Evolutionary conservation across 176 grass and related monocot genomes (phyloP).

Genomic region (Musa itinerans): DNA sequence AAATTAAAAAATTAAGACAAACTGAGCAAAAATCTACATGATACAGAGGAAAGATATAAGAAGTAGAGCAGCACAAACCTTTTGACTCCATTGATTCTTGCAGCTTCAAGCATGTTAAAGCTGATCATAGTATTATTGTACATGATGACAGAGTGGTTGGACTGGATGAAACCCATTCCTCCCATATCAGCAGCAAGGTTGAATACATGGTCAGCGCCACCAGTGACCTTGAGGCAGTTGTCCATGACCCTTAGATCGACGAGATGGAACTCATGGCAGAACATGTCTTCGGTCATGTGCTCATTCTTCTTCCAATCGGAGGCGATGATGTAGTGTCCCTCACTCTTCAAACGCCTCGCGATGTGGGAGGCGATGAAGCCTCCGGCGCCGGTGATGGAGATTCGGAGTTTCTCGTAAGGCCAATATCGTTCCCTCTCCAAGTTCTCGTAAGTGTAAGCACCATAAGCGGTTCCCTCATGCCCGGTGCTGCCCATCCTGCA

Average conservation of each 20-base stretch:
- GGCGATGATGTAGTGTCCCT: constrained; percentile 4
- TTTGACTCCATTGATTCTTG: constrained; percentile 32
- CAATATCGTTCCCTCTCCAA: constrained; percentile 5
- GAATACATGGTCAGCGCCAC: constrained; percentile 39
- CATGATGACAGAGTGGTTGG: constrained; percentile 49
- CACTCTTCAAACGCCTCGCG: neutral
- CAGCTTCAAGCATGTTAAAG: constrained; percentile 47
- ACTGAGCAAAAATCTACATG: neutral
- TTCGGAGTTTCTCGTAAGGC: neutral
- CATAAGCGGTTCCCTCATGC: neutral
- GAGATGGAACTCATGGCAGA: constrained; percentile 13
- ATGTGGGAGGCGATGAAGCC: constrained; percentile 13
- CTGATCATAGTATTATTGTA: constrained; percentile 51
- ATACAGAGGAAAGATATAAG: too few species aligned
- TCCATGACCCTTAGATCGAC: constrained; percentile 33
- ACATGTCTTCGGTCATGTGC: constrained; percentile 5
- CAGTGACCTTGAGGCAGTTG: constrained; percentile 43
- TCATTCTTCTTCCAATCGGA: constrained; percentile 12
- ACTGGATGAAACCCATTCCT: constrained; percentile 51
- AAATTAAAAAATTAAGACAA: neutral
- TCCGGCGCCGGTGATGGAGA: constrained; percentile 3
- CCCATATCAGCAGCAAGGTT: constrained; percentile 55
- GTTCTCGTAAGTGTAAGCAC: neutral
- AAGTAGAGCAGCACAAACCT: constrained; percentile 15
- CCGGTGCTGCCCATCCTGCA: constrained; percentile 3